Conservation (phyloP, 2,329 filamentous ascomycete genomes). For the Diaporthe sp. region DNA sequence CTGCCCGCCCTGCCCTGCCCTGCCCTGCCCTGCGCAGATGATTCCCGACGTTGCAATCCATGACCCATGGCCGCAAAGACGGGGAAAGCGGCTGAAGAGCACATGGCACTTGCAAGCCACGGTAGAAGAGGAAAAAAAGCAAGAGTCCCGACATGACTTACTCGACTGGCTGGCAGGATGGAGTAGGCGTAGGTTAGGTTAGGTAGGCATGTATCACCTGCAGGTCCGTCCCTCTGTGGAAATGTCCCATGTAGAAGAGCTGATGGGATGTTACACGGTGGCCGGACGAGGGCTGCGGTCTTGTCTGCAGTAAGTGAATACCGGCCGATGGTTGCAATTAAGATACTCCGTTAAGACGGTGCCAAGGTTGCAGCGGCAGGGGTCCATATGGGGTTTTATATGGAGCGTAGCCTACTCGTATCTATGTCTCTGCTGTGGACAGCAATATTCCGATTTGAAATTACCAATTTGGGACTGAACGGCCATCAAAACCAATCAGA, state of each 20-base stretch:
- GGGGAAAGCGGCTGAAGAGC: slow-evolving; percentile 12
- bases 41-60: slow-evolving; percentile 7
- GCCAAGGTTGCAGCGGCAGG: neutral
- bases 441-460: slow-evolving; percentile 3
- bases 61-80: neutral
- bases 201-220: neutral
- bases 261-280: slow-evolving; percentile 7
- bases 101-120: neutral
- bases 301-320: slow-evolving; percentile 17
- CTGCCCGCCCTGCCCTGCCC: neutral
- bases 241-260: neutral
- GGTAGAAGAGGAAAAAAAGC: neutral
- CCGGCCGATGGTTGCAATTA: neutral
- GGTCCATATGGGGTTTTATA: neutral
- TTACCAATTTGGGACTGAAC: neutral
- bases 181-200: no score
- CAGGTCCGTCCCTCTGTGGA: neutral
- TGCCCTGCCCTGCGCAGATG: neutral
- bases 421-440: neutral
- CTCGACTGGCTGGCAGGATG: neutral
- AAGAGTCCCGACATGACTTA: neutral
- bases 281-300: neutral
- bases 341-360: neutral
- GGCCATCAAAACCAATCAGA: neutral
- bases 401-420: slow-evolving; percentile 7